Conservation (phyloP, 2,329 filamentous ascomycete species). For the Diaporthe ilicicola region DNA sequence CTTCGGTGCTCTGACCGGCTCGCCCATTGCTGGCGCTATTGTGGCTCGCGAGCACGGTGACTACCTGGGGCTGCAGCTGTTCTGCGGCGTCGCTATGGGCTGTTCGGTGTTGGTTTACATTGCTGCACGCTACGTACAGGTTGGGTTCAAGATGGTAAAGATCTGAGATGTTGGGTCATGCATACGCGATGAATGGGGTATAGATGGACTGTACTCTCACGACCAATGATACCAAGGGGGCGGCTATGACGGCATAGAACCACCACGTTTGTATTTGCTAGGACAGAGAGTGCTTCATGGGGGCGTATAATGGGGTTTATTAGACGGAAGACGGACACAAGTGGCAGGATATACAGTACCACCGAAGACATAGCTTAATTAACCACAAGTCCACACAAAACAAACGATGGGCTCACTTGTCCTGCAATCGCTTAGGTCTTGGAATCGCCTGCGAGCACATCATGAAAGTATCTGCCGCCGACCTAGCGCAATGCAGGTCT, state of each 20-base stretch:
- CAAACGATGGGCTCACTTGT: not conserved
- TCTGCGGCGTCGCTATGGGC: slow-evolving; percentile 58
- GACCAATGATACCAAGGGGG: not conserved
- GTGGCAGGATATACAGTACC: not conserved
- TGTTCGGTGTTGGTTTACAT: slow-evolving; percentile 39
- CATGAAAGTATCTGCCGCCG: slow-evolving; percentile 1
- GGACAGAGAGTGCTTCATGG: not conserved
- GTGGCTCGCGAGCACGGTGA: slow-evolving; percentile 51
- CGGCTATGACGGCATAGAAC: not conserved
- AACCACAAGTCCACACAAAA: not conserved
- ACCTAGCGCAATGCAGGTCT: not conserved
- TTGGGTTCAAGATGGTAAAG: slow-evolving; percentile 38
- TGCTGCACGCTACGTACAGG: slow-evolving; percentile 38
- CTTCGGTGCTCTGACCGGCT: slow-evolving; percentile 66
- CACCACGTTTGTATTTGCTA: not conserved
- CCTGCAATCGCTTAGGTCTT: not conserved
- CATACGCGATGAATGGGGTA: slow-evolving; percentile 5
- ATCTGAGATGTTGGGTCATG: slow-evolving; percentile 30
- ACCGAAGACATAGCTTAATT: not conserved
- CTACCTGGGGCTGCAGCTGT: slow-evolving; percentile 63
- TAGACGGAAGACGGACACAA: not conserved
- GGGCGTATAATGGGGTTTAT: not conserved
- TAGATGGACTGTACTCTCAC: not conserved
- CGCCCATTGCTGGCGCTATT: slow-evolving; percentile 65
- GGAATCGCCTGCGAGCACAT: not conserved